Conservation (phyloP, 495 filamentous ascomycete genomes). For the Chaetomium fimeti region DNA sequence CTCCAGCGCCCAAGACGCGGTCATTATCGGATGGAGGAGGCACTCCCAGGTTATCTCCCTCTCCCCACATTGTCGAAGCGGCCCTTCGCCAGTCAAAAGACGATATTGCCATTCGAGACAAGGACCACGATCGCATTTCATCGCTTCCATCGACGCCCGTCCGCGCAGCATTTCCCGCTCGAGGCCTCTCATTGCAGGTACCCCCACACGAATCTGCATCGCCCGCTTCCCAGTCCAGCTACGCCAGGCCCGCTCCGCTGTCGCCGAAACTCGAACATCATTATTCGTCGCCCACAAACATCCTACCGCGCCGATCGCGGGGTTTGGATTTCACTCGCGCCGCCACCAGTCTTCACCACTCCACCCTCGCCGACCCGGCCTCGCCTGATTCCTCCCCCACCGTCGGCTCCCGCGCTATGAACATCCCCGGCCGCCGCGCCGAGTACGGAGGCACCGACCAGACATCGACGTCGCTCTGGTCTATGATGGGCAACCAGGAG, state of each 20-base stretch:
- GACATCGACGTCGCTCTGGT: constrained; percentile 45
- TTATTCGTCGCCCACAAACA: constrained; percentile 69
- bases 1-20: constrained; percentile 40
- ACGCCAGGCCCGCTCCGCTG: constrained; percentile 65
- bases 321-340: constrained; percentile 91
- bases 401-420: constrained; percentile 73
- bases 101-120: constrained; percentile 60
- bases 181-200: constrained; percentile 73
- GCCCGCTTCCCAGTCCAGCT: constrained; percentile 49
- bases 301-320: constrained; percentile 80
- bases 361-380: constrained; percentile 80
- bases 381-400: constrained; percentile 94
- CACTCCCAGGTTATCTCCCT: constrained; percentile 58
- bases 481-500: constrained; percentile 58
- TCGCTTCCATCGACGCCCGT: constrained; percentile 49
- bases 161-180: constrained; percentile 57
- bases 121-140: constrained; percentile 28
- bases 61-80: constrained; percentile 62
- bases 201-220: constrained; percentile 36
- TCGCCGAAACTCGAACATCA: constrained; percentile 83
- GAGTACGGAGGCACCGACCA: constrained; percentile 42
- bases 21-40: constrained; percentile 54
- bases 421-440: constrained; percentile 59
- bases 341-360: constrained; percentile 94
- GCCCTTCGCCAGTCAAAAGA: constrained; percentile 67